Evolutionary conservation across 192 early-diverging fungal species (phyloP).

Genomic region (Lobosporangium transversale): DNA sequence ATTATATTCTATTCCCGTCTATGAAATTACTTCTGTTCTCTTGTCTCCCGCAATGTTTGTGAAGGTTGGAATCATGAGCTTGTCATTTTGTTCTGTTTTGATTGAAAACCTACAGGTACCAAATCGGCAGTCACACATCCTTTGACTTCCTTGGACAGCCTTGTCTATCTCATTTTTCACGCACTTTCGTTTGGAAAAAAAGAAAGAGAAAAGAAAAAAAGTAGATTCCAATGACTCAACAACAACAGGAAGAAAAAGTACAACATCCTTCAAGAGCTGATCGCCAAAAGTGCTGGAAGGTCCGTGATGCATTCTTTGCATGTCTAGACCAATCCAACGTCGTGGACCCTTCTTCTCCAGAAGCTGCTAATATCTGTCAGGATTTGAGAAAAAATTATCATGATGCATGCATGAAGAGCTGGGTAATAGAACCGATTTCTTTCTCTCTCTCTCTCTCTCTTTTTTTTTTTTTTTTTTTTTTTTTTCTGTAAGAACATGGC

Average conservation of each 20-base stretch:
- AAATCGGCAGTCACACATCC: too few species aligned
- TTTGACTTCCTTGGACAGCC: too few species aligned
- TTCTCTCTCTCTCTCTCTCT: neutral
- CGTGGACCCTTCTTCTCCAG: constrained; percentile 59
- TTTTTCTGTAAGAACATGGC: too few species aligned
- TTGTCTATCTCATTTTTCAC: too few species aligned
- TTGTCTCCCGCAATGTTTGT: neutral
- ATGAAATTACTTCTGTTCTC: neutral
- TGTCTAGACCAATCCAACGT: constrained; percentile 78
- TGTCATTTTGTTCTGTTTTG: too few species aligned
- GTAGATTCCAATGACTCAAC: constrained; percentile 16
- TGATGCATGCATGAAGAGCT: constrained; percentile 74
- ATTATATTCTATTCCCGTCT: neutral
- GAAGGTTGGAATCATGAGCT: too few species aligned
- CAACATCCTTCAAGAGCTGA: constrained; percentile 70
- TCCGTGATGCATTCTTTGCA: constrained; percentile 80
- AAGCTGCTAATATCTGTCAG: constrained; percentile 56
- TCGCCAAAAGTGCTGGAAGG: constrained; percentile 79
- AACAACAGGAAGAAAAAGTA: constrained; percentile 15
- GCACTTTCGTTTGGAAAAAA: neutral
- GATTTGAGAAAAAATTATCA: constrained; percentile 66
- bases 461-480: neutral
- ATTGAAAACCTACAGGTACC: too few species aligned
- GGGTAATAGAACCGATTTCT: too few species aligned
- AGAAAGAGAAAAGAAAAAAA: neutral